Conservation (phyloP, 225 moss, liverwort and hornwort genomes). For the Bryoerythrophyllum caledonicum region DNA sequence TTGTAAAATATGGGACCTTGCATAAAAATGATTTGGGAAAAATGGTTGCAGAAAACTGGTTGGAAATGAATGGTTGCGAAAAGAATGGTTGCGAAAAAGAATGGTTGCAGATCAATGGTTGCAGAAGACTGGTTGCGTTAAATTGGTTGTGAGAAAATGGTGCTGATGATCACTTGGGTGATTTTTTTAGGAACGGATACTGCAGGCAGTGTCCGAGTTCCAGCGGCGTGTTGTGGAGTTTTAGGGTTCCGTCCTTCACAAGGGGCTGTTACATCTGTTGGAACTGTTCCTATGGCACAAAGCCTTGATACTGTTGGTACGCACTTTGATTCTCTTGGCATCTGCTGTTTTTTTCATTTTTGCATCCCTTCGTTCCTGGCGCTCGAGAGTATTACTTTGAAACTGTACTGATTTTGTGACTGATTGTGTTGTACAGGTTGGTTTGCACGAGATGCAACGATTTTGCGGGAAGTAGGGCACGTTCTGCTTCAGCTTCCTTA, state of each 20-base stretch:
- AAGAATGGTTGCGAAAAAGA: too few relatives aligned
- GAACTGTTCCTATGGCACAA: constrained; percentile 82
- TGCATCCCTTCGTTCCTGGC: not conserved
- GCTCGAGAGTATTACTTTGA: not conserved
- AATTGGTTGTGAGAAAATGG: too few relatives aligned
- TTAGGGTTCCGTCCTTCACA: constrained; percentile 95
- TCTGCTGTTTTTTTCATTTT: not conserved
- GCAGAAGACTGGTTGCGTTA: too few relatives aligned
- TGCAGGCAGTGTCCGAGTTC: constrained; percentile 82
- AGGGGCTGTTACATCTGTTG: constrained; percentile 74
- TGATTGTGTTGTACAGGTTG: constrained; percentile 58
- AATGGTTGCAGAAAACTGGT: too few relatives aligned
- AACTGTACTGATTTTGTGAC: not conserved
- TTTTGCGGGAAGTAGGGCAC: constrained; percentile 94
- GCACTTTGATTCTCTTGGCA: constrained; percentile 9
- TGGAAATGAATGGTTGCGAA: too few relatives aligned
- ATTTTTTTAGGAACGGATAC: constrained; percentile 78
- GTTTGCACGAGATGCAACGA: constrained; percentile 86
- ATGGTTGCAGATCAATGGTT: too few relatives aligned
- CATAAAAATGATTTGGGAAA: too few relatives aligned
- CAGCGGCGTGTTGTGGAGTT: constrained; percentile 92
- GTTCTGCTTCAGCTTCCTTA: constrained; percentile 84
- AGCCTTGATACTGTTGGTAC: constrained; percentile 98
- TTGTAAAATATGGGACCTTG: too few relatives aligned
- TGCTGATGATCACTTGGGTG: constrained; percentile 11